Evolutionary conservation across 495 filamentous ascomycete species (phyloP), one percentile per base, ranked within the genome.

Genomic region (Baudoinia panamericana): DNA sequence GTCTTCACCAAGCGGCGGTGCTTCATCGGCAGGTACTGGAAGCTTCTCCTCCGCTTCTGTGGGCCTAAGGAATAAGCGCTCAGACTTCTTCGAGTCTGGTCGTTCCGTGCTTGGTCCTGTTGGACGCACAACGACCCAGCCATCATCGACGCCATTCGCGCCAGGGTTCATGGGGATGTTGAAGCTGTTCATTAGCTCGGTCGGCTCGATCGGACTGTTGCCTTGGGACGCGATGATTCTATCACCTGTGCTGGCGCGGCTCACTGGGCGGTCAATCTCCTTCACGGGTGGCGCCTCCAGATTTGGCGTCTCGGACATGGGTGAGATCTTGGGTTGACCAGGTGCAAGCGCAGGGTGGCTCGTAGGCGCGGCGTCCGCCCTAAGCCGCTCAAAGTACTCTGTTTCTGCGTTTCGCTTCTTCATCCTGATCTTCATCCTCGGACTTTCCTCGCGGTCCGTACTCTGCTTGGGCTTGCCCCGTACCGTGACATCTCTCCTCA

Each of bases 1-100:
- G n/a, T 39, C 10, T n/a, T 23, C 23, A 17, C 30, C 17, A 11
- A 32, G 22, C 29, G 27, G n/a, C 10, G 23, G 17, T 2, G 25
- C 22, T 17, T 27, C 30, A 10, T 1, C 4, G 10, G 21, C 25
- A n/a, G n/a, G n/a, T 16, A 36, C 23, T 7, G 54, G 44, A 5
- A 63, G 44, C 30, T 64, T 63, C 44, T 70, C 69, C 22, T 65
- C 61, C 12, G 64, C 64, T 4, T 56, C 48, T 12, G 55, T 60
- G 17, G 65, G 58, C 36, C 61, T 53, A 29, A 63, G 55, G 48
- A 56, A 56, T 6, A 57, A 36, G 11, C 52, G 56, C n/a, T 54
- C 41, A 22, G 53, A 23, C 19, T 36, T 59, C 13, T 48, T 44
- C 9, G 47, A 50, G 26, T 47, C 37, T n/a, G 43, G 33, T 18